Base-by-base conservation (phyloP, 2,329 filamentous ascomycete species). In the Nannizziopsis barbatae region DNA sequence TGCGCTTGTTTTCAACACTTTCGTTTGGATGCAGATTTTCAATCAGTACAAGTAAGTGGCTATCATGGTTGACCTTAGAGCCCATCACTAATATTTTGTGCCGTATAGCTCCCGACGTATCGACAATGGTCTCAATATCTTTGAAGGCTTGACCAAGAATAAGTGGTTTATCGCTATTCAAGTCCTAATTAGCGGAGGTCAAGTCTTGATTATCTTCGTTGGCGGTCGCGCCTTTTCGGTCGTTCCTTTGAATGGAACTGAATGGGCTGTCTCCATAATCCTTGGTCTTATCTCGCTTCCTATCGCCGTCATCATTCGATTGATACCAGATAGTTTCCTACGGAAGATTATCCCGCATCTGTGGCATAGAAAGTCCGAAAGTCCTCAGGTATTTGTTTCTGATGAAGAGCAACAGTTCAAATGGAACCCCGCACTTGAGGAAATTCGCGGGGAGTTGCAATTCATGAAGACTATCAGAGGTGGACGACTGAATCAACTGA, bases 1-100 rank as follows among this genome's bases (percentile, higher is more conserved):
- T 47, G 92, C 88, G 2, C 75, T 96, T 39, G 85, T 96, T 7
- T 96, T 96, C 75, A 96, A 96, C 71, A 92, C 87, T 0, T 96
- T 96, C 62, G 90, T 95, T 45, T 96, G 90, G 90, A 95, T 96
- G 89, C 90, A 96, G 60, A 93, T 96, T 58, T 96, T 96, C 73
- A 55, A 55, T 17, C 53, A 55, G 35, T 55, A 55, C 39, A 55
- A 55, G 52, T 53, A 50, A 50, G 52, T 14, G 18, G 6, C 5
- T 17, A 32, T 39, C 11, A 11, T 31, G n/a, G 20, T 8, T 14
- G 6, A 20, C 7, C 31, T 39, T 27, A 22, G 17, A 27, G 15
- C 32, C 8, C 32, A 48, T 12, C 8, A 35, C 27, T 43, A 22
- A 53, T 35, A 14, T 22, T 41, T 37, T 50, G 10, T 27, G 3